These are phyloP conservation scores for Babesia ovata DNA, from an alignment of 169 alveolate species.

Conservation along the genomic window DNA sequence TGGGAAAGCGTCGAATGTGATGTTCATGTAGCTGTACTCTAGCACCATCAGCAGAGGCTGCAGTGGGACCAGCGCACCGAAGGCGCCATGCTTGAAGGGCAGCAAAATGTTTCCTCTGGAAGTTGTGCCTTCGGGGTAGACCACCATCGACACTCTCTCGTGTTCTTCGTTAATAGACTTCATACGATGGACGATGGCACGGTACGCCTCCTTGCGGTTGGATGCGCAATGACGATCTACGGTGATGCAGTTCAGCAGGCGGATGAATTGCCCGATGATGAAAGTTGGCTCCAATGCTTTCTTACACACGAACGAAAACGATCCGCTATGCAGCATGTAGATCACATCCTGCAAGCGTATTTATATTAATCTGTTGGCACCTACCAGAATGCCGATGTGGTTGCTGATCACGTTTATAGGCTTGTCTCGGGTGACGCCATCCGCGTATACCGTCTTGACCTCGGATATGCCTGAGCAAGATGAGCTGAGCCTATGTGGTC, in stretches of 20 bases:
- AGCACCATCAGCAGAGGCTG: conserved; percentile 18
- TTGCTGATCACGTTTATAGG: conserved; percentile 28
- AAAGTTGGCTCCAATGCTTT: conserved; percentile 6
- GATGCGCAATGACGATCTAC: conserved; percentile 4
- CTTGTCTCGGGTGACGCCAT: conserved; percentile 1
- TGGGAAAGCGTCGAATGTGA: conserved; percentile 20
- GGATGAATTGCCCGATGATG: conserved; percentile 17
- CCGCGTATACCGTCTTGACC: conserved; percentile 19
- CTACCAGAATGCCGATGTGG: conserved; percentile 30
- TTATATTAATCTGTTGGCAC: not conserved
- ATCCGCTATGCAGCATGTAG: conserved; percentile 15
- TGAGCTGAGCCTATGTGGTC: not conserved
- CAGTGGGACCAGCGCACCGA: conserved; percentile 30
- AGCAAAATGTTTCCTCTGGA: conserved; percentile 21
- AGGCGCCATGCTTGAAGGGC: conserved; percentile 28
- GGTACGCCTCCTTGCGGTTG: conserved; percentile 10
- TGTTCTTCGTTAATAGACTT: conserved; percentile 1
- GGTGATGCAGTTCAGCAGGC: conserved; percentile 15
- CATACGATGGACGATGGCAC: conserved; percentile 13
- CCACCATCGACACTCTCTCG: conserved; percentile 10
- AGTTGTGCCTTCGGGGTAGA: conserved; percentile 24
- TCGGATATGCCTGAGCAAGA: conserved; percentile 5
- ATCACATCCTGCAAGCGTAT: conserved; percentile 15
- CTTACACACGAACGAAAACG: conserved; percentile 21
- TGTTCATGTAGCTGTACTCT: conserved; percentile 22